These are phyloP conservation scores for Dactylellina sp. DNA, from an alignment of 2,329 filamentous ascomycete species.

Conservation along the genomic window DNA sequence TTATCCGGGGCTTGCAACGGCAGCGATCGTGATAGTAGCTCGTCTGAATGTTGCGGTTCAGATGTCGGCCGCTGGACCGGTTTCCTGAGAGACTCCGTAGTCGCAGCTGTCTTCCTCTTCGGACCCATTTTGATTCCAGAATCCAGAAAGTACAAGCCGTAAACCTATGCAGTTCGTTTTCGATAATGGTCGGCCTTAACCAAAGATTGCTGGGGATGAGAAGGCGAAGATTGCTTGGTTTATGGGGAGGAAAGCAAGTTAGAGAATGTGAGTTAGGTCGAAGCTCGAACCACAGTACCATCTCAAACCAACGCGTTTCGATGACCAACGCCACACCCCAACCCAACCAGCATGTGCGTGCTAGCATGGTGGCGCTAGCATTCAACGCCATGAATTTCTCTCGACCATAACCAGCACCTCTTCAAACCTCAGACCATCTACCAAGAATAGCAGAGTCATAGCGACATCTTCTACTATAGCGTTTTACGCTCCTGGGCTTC, in stretches of 20 bases:
- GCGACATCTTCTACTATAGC: constrained; percentile 1
- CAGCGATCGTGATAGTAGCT: constrained; percentile 31
- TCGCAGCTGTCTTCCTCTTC: constrained; percentile 41
- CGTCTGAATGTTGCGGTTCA: constrained; percentile 63
- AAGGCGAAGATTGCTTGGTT: not conserved
- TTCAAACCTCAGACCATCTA: not conserved
- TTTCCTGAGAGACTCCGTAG: constrained; percentile 58
- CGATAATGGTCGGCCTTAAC: not conserved
- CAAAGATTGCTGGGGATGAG: not conserved
- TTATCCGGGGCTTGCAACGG: constrained; percentile 67
- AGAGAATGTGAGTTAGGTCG: not conserved
- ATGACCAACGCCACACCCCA: constrained; percentile 23
- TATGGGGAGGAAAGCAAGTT: not conserved
- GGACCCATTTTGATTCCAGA: constrained; percentile 41
- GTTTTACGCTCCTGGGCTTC: not conserved
- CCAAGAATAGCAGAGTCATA: constrained; percentile 4
- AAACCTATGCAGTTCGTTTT: constrained; percentile 58
- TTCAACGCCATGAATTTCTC: too few species aligned
- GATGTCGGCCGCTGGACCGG: constrained; percentile 63
- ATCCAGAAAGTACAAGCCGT: not conserved
- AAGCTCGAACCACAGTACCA: constrained; percentile 1
- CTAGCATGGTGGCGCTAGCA: not conserved
- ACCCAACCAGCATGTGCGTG: constrained; percentile 21
- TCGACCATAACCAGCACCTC: too few species aligned
- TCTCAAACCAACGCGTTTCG: constrained; percentile 38